Percentiles rank a stretch among this genome's conserved stretches.
phyloP scores from a whole-genome alignment of 805 yeast species.

The Lipomyces kockii region DNA sequence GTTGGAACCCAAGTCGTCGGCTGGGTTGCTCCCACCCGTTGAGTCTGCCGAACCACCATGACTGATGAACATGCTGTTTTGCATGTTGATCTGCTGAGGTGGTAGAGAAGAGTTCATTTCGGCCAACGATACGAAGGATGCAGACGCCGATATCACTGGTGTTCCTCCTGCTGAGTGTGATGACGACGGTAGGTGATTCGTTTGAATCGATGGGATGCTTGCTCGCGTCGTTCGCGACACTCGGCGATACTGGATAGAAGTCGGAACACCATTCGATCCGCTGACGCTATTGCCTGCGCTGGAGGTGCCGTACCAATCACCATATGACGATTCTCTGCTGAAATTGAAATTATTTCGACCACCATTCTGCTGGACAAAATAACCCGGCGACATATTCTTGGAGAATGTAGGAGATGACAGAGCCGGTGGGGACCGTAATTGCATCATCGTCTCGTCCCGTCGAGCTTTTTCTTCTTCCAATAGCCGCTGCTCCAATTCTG shows the following conservation, averaged over 20 bases:
- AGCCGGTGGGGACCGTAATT: constrained; percentile 22
- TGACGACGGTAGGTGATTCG: not conserved
- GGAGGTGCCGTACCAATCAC: constrained; percentile 9
- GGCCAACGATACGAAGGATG: constrained; percentile 31
- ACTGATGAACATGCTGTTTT: constrained; percentile 10
- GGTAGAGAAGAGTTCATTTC: not conserved
- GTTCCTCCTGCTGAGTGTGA: constrained; percentile 12
- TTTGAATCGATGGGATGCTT: constrained; percentile 3
- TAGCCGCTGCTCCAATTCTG: constrained; percentile 29
- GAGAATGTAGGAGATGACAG: constrained; percentile 26
- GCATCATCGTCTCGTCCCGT: constrained; percentile 29
- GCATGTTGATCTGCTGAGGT: constrained; percentile 21
- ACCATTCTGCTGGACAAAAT: not conserved
- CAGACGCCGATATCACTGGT: constrained; percentile 17
- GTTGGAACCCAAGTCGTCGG: constrained; percentile 24
- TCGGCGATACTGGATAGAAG: constrained; percentile 29
- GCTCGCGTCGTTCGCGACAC: constrained; percentile 11
- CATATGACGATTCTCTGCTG: constrained; percentile 27
- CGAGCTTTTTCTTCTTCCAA: constrained; percentile 34
- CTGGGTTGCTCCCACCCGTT: constrained; percentile 11
- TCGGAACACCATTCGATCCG: constrained; percentile 16
- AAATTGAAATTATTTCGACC: constrained; percentile 3
- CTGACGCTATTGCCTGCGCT: constrained; percentile 1
- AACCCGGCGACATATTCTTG: constrained; percentile 13
- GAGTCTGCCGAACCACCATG: constrained; percentile 4